Base-by-base conservation (phyloP, 208 protist species). In the Blastocrithidia nonstop region DNA sequence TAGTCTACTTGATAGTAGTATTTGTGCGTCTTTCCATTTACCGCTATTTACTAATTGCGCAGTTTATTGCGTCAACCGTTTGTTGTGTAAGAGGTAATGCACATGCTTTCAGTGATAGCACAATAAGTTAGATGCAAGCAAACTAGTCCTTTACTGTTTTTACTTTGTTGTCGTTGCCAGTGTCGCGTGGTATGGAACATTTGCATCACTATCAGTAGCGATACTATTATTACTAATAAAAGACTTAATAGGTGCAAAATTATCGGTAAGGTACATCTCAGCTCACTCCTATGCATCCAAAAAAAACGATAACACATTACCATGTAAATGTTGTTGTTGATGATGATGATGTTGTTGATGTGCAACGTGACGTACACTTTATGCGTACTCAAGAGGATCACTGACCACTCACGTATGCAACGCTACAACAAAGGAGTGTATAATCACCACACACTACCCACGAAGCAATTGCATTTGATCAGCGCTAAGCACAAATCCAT, bases 91-190 rank as follows among this genome's bases (percentile, higher is more conserved):
- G 9, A 80, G 60, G 40, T 61, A 71, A 44, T 91, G 82, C 24
- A 91, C 57, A 50, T 91, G 82, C 57, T 88, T 87, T 78, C 82
- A 91, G 61, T 91, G 82, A 54, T 85, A 91, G 29, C 50, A 41
- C 39, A 84, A 65, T 27, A 50, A 64, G 21, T 55, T 43, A 23
- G 56, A 39, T 7, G 57, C n/a, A 6, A 40, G 19, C 13, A 13
- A 23, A 20, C 38, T 36, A 19, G 56, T 39, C 61, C 9, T 9
- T 50, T 17, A 22, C 43, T 6, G 50, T 45, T 4, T 22, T 1
- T 15, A 2, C 40, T 43, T 9, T 17, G n/a, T 40, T 35, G 1
- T 8, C 35, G 5, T 13, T 17, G 41, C 4, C 17, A 1, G 1
- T n/a, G 6, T 6, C 7, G 6, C 20, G 21, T 7, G 17, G 8